Base-by-base conservation (phyloP, 148 eudicot genomes). In the Chenopodium berlandieri region DNA sequence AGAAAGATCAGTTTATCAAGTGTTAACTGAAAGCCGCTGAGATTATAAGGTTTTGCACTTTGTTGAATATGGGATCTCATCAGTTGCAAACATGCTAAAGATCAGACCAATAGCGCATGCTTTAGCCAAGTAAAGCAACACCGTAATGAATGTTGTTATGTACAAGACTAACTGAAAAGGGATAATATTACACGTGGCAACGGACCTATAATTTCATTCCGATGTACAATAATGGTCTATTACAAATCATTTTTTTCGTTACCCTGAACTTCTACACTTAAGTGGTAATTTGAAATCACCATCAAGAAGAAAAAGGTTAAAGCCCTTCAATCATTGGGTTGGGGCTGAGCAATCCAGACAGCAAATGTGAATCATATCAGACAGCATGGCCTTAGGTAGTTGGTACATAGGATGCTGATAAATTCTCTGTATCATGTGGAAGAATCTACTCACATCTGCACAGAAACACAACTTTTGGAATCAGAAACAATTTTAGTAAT, bases 361-460 rank as follows among this genome's bases (percentile, higher is more conserved):
- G 54, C 48, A 73, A 30, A 84, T 40, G 46, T 25, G 68, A 56
- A 70, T 48, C 17, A 75, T 22, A 48, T 81, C 10, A 75, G 37
- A 65, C 73, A 81, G 78, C 78, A 34, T 81, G 40, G 77, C 23
- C 52, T 64, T 40, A 27, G 27, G 27, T 27, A 27, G 27, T 27
- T 48, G 37, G 62, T 56, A 75, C 79, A 75, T 32, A 31, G 48
- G 69, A 58, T 40, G 32, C 68, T 20, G 23, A 47, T 65, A 75
- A 82, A 52, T 77, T 20, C 40, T 67, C 68, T 72, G 27, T 66
- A 62, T 31, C 46, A 78, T 66, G 79, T 85, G 60, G 73, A 69
- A 76, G 19, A 72, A 77, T 72, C 86, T 84, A 81, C 67, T 52
- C 16, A n/a, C 54, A 85, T 65, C 87, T 85, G 84, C 82, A 78